Conservation (phyloP, 1,284 basidiomycete species). For the Meira nashicola region DNA sequence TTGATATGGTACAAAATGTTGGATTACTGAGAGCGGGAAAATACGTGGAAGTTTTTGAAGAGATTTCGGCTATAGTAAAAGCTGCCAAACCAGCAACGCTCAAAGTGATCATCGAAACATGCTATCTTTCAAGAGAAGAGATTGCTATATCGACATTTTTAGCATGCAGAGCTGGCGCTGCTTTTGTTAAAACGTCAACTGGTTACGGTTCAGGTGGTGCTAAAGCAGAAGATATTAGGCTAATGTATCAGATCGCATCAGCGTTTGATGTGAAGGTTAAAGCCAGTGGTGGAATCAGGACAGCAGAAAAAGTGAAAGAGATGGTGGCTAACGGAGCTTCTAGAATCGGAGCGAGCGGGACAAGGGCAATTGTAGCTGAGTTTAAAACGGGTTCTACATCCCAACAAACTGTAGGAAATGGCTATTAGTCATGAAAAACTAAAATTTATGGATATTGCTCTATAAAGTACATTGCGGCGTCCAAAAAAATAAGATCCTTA, state of each 20-base stretch:
- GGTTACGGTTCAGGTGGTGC: constrained; percentile 43
- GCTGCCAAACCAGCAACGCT: constrained; percentile 24
- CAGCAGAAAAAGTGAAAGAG: constrained; percentile 20
- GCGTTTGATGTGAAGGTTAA: constrained; percentile 28
- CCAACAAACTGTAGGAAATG: background rate
- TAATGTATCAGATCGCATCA: constrained; percentile 36
- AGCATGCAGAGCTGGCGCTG: constrained; percentile 31
- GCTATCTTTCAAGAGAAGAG: constrained; percentile 29
- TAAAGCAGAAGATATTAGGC: constrained; percentile 29
- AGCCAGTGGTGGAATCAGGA: constrained; percentile 36
- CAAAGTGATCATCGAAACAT: constrained; percentile 45
- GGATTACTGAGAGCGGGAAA: constrained; percentile 28
- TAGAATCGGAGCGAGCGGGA: constrained; percentile 40
- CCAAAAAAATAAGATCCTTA: no score
- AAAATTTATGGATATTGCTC: background rate
- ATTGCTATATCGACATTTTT: constrained; percentile 28
- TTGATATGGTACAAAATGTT: constrained; percentile 49
- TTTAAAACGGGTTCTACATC: constrained; percentile 16
- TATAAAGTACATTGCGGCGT: background rate
- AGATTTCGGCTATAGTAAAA: constrained; percentile 28
- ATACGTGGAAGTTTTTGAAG: constrained; percentile 28
- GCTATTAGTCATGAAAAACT: background rate
- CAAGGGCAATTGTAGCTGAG: constrained; percentile 37
- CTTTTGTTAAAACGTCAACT: constrained; percentile 46
- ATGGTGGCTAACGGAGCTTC: constrained; percentile 40